Conservation (phyloP, 805 yeast genomes). For the Saturnispora sanitii region DNA sequence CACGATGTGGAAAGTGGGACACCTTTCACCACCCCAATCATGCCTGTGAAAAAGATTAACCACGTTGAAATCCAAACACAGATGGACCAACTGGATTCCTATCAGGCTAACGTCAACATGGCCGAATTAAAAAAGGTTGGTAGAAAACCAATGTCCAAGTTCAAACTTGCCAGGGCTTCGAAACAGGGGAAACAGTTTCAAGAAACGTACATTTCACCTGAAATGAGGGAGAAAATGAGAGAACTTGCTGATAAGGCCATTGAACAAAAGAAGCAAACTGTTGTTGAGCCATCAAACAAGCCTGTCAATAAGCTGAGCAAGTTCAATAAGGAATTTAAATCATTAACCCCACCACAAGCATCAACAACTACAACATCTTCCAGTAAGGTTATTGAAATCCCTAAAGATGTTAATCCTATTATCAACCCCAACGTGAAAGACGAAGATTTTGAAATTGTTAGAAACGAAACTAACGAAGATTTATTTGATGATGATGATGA, state of each 20-base stretch:
- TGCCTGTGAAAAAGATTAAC: background rate
- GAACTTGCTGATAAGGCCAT: background rate
- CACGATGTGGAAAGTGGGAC: background rate
- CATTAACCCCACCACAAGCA: constrained; percentile 9
- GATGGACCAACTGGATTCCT: constrained; percentile 2
- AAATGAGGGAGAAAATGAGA: constrained; percentile 8
- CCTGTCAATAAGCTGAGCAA: background rate
- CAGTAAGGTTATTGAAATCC: constrained; percentile 9
- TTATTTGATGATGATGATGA: constrained; percentile 17
- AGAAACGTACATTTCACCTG: constrained; percentile 9
- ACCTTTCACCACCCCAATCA: background rate
- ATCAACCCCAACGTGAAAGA: constrained; percentile 12
- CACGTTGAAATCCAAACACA: background rate
- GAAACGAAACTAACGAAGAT: constrained; percentile 14
- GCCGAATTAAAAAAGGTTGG: constrained; percentile 10
- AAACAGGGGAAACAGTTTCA: constrained; percentile 14
- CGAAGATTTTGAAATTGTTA: constrained; percentile 18
- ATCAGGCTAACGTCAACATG: background rate
- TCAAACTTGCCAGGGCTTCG: constrained; percentile 12
- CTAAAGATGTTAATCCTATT: constrained; percentile 17
- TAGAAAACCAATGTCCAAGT: constrained; percentile 10
- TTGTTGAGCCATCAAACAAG: background rate
- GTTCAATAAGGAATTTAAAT: constrained; percentile 10
- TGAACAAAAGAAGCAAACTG: background rate
- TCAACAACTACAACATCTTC: background rate